These are phyloP conservation scores for Metarhizium robertsii DNA, from an alignment of 2,329 filamentous ascomycete species.

Conservation along the genomic window DNA sequence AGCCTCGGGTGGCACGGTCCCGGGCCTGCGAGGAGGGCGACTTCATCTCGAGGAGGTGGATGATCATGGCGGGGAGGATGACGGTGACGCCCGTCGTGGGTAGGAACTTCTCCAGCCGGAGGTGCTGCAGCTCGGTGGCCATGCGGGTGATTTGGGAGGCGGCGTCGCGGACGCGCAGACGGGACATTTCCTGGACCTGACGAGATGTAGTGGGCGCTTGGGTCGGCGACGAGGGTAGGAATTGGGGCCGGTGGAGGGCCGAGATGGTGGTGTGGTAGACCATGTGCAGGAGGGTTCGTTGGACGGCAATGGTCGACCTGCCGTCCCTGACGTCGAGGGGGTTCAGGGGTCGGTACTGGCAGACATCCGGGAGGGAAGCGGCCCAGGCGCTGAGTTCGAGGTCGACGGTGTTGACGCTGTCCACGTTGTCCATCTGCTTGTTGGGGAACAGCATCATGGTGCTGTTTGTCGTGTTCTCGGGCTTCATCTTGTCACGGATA, in stretches of 20 bases:
- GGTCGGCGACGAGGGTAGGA: slow-evolving; percentile 62
- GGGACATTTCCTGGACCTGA: slow-evolving; percentile 73
- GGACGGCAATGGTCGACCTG: slow-evolving; percentile 52
- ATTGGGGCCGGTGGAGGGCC: slow-evolving; percentile 83
- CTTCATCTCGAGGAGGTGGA: slow-evolving; percentile 88
- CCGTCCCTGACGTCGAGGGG: slow-evolving; percentile 49
- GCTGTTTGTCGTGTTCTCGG: slow-evolving; percentile 64
- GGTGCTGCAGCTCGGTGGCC: slow-evolving; percentile 63
- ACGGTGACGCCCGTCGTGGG: slow-evolving; percentile 88
- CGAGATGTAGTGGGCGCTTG: slow-evolving; percentile 44
- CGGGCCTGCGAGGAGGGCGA: slow-evolving; percentile 64
- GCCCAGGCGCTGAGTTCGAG: slow-evolving; percentile 71
- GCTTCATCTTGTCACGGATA: slow-evolving; percentile 71
- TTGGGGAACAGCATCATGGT: slow-evolving; percentile 89
- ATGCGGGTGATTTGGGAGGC: slow-evolving; percentile 81
- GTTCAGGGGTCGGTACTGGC: slow-evolving; percentile 53
- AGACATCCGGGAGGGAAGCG: slow-evolving; percentile 59
- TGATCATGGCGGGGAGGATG: slow-evolving; percentile 85
- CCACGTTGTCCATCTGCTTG: slow-evolving; percentile 72
- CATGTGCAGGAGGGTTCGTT: slow-evolving; percentile 85
- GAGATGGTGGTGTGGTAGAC: slow-evolving; percentile 88
- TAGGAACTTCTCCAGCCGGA: slow-evolving; percentile 67
- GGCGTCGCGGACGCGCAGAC: slow-evolving; percentile 72
- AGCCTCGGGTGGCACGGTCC: slow-evolving; percentile 66
- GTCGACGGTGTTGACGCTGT: slow-evolving; percentile 72